Percentiles rank a stretch among this genome's conserved stretches.
Conservation (phyloP, 352 stramenopile genomes). For the Phytophthora cajani region DNA sequence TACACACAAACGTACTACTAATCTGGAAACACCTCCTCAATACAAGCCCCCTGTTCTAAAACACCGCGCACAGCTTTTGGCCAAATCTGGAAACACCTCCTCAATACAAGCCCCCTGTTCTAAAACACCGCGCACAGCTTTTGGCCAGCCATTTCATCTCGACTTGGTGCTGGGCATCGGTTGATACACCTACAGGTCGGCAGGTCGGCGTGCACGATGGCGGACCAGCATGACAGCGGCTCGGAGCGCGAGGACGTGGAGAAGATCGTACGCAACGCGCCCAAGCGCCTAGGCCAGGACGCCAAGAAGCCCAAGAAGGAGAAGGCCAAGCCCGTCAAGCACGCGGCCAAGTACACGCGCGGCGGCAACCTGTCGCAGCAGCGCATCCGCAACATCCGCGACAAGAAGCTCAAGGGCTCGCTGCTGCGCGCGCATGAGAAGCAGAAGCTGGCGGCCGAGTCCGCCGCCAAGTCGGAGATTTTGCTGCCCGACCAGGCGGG, state of each 20-base stretch:
- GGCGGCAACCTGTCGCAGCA: slow-evolving; percentile 59
- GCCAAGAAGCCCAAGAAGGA: slow-evolving; percentile 24
- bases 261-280: slow-evolving; percentile 55
- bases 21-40: background rate
- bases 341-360: slow-evolving; percentile 81
- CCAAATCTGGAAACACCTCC: background rate
- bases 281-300: slow-evolving; percentile 63
- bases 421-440: slow-evolving; percentile 79
- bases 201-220: slow-evolving; percentile 8
- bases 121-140: slow-evolving; percentile 4
- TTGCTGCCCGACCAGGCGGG: slow-evolving; percentile 88
- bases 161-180: background rate
- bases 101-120: slow-evolving; percentile 6
- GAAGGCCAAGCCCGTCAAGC: slow-evolving; percentile 44
- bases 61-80: background rate
- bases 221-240: slow-evolving; percentile 50
- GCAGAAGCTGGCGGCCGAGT: slow-evolving; percentile 83
- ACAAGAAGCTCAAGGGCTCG: slow-evolving; percentile 89
- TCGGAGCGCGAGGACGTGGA: slow-evolving; percentile 73
- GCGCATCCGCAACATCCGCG: slow-evolving; percentile 76
- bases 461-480: slow-evolving; percentile 91
- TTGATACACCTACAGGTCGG: background rate
- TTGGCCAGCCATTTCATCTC: slow-evolving; percentile 33
- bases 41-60: slow-evolving; percentile 14
- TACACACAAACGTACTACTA: background rate